A percentile compares a stretch with the other conserved stretches of the same genome.
These are phyloP conservation scores for Bimuria novae-zelandiae DNA, from an alignment of 2,329 filamentous ascomycete genomes.

Conservation along the genomic window DNA sequence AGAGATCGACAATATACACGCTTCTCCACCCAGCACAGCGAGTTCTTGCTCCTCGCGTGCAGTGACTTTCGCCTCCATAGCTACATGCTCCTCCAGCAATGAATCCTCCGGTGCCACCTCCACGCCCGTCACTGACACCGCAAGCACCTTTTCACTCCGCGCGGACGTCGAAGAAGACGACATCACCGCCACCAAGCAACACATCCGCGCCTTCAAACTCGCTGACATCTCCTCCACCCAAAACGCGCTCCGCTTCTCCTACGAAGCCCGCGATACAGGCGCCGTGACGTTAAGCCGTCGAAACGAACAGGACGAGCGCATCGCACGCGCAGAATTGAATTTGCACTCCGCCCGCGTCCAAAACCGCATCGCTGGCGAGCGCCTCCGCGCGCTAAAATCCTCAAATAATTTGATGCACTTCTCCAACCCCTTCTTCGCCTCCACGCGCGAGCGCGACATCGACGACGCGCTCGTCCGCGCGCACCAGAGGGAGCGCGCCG, in stretches of 20 bases:
- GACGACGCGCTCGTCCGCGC: background rate
- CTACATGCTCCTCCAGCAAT: background rate
- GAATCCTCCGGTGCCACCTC: background rate
- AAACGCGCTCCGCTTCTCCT: background rate
- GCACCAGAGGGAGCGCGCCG: background rate
- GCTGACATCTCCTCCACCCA: background rate
- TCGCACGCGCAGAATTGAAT: background rate
- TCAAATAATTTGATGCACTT: background rate
- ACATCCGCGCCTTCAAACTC: background rate
- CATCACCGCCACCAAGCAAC: background rate
- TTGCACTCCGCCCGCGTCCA: background rate
- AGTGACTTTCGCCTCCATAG: no score
- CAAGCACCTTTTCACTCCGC: background rate
- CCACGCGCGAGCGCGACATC: background rate
- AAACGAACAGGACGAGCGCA: background rate
- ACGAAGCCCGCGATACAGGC: background rate
- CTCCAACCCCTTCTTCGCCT: background rate
- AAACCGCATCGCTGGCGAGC: background rate
- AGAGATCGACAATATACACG: background rate
- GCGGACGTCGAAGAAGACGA: background rate
- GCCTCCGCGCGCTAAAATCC: background rate
- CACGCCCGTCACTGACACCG: no score
- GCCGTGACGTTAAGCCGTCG: background rate
- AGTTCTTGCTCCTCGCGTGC: background rate
- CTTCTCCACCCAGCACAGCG: background rate